Base-by-base conservation (phyloP, 1,139 yeast genomes). In the Kurtzmaniella quercitrusa region DNA sequence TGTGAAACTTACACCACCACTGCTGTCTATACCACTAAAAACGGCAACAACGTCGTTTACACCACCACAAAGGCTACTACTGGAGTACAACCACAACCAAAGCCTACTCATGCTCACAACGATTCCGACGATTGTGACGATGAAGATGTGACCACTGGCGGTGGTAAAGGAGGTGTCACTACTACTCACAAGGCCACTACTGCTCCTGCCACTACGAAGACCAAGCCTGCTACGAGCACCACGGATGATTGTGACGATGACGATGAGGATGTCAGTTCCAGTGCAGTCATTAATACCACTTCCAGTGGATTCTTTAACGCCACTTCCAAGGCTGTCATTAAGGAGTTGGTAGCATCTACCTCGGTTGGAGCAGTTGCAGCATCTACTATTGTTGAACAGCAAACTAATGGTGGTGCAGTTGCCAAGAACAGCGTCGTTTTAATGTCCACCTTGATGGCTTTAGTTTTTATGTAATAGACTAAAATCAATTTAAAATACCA, bases 71-170 rank as follows among this genome's bases (percentile, higher is more conserved):
- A 14, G 12, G 40, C 18, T 9, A 23, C 31, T 12, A 37, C 40
- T 15, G 23, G 15, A 15, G 29, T 31, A 19, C 23, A 19, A 3
- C 18, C 40, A 19, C 23, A 19, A 3, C 18, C 15, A 21, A 21
- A 31, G 21, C 46, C 38, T 10, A 27, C 31, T n/a, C 4, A n/a
- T 41, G 53, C 41, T 16, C 51, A 43, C 29, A 51, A 46, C 19
- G 47, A 46, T 19, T 43, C 39, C 14, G 43, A 39, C 12, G 49
- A 43, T 19, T 39, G 34, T n/a, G 49, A 45, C 16, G 45, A 37
- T 27, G 48, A 41, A 12, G 46, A 44, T 17, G 16, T 43, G 44
- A 40, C 34, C 12, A 27, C 31, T 27, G 31, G 31, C 5, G 14
- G 14, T 27, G 45, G 37, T 18, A 37, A 21, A 2, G 46, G 38